Percentiles rank a stretch among this genome's conserved stretches.
Evolutionary conservation across 2,329 filamentous ascomycete genomes (phyloP).

Genomic region (Epichloe amarillans): DNA sequence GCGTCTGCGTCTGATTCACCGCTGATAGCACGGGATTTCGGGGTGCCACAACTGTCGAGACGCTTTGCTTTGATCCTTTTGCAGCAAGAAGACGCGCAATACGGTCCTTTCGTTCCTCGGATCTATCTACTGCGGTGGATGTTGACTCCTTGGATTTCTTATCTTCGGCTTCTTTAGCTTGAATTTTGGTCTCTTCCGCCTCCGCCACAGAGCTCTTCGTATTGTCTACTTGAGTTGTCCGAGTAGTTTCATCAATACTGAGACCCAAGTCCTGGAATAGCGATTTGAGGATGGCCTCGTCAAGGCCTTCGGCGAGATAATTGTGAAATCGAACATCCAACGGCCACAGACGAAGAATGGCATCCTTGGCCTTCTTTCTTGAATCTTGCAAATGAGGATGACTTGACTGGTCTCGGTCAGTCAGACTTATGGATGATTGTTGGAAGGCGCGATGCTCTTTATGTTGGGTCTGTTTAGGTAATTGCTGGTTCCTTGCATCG

Average conservation of each 20-base stretch:
- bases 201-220: not conserved
- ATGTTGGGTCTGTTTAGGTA: not conserved
- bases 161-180: not conserved
- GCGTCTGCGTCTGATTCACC: not conserved
- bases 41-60: conserved; percentile 7
- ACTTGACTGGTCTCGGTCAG: not conserved
- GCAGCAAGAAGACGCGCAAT: conserved; percentile 65
- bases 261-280: conserved; percentile 60
- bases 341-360: conserved; percentile 50
- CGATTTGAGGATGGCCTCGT: conserved; percentile 44
- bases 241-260: conserved; percentile 19
- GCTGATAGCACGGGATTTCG: conserved; percentile 5
- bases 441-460: not conserved
- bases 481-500: not conserved
- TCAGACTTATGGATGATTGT: not conserved
- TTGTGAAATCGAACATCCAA: conserved; percentile 61
- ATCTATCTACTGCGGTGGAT: conserved; percentile 16
- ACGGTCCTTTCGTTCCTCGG: conserved; percentile 59
- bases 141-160: not conserved
- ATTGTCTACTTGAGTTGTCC: not conserved
- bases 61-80: conserved; percentile 43
- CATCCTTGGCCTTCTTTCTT: conserved; percentile 49
- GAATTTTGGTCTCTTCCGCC: not conserved
- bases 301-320: conserved; percentile 60
- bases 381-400: conserved; percentile 21